phyloP scores from a whole-genome alignment of 1,284 basidiomycete genomes.

The Pascua sp. region DNA sequence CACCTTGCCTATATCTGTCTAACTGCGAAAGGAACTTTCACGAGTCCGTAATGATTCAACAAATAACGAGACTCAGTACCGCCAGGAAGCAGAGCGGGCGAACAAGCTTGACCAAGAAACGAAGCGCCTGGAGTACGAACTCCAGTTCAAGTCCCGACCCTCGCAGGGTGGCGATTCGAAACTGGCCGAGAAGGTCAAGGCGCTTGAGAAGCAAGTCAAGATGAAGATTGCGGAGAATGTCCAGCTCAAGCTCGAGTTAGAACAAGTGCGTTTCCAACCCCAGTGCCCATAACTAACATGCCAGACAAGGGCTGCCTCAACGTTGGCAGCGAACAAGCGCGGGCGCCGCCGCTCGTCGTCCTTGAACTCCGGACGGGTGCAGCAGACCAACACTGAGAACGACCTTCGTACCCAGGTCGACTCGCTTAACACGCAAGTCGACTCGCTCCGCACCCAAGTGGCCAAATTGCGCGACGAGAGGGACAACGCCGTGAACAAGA shows the following conservation, averaged over 20 bases:
- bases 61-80: conserved; percentile 40
- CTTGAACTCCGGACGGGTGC: too few species aligned
- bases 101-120: conserved; percentile 37
- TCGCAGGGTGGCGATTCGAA: conserved; percentile 11
- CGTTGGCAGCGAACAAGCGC: too few species aligned
- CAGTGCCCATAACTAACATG: too few species aligned
- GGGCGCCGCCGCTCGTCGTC: too few species aligned
- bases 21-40: conserved; percentile 28
- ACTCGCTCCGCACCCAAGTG: conserved; percentile 22
- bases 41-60: conserved; percentile 33
- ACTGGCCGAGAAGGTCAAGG: conserved; percentile 26
- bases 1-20: too few species aligned
- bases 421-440: conserved; percentile 8
- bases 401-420: conserved; percentile 4
- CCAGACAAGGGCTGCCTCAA: too few species aligned
- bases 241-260: too few species aligned
- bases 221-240: neutral
- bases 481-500: conserved; percentile 46
- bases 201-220: conserved; percentile 16
- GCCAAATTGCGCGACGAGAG: conserved; percentile 27
- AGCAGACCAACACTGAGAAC: too few species aligned
- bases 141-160: neutral
- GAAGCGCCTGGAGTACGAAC: conserved; percentile 35
- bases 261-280: too few species aligned
- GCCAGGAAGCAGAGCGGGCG: conserved; percentile 23